These are phyloP conservation scores for Phytopythium vexans DNA, from an alignment of 352 stramenopile species.

Conservation along the genomic window DNA sequence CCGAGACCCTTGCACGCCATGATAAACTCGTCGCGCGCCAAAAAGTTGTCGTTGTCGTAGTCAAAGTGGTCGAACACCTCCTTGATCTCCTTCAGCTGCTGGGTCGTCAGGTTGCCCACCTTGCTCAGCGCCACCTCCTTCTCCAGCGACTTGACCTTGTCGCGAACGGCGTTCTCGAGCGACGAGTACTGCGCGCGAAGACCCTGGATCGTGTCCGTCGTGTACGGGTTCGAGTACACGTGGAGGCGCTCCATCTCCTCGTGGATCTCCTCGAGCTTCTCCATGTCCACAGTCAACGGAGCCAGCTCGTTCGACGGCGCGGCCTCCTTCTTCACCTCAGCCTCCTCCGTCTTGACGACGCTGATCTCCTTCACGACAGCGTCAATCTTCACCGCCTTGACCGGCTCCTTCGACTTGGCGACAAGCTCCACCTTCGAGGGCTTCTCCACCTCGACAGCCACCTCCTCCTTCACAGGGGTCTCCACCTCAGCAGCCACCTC, in stretches of 20 bases:
- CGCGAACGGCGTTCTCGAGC: conserved; percentile 69
- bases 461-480: conserved; percentile 24
- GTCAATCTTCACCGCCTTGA: conserved; percentile 8
- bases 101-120: conserved; percentile 74
- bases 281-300: conserved; percentile 73
- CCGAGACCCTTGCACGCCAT: conserved; percentile 89
- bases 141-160: conserved; percentile 87
- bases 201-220: conserved; percentile 87
- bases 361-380: conserved; percentile 9
- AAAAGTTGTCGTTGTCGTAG: conserved; percentile 79
- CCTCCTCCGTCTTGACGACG: conserved; percentile 14
- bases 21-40: conserved; percentile 88
- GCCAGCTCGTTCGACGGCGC: conserved; percentile 24
- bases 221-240: conserved; percentile 89
- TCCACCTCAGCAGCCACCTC: conserved; percentile 13
- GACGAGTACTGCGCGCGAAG: conserved; percentile 83
- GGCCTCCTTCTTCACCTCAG: conserved; percentile 14
- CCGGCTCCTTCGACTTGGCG: conserved; percentile 15
- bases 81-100: conserved; percentile 86
- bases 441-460: conserved; percentile 5
- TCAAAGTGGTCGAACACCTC: conserved; percentile 92
- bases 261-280: conserved; percentile 79
- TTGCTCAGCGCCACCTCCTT: conserved; percentile 86
- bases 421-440: neutral
- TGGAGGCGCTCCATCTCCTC: conserved; percentile 77